A percentile compares a stretch with the other conserved stretches of the same genome.
Conservation (phyloP, 2,329 filamentous ascomycete genomes). For the Celoporthe dispersa region DNA sequence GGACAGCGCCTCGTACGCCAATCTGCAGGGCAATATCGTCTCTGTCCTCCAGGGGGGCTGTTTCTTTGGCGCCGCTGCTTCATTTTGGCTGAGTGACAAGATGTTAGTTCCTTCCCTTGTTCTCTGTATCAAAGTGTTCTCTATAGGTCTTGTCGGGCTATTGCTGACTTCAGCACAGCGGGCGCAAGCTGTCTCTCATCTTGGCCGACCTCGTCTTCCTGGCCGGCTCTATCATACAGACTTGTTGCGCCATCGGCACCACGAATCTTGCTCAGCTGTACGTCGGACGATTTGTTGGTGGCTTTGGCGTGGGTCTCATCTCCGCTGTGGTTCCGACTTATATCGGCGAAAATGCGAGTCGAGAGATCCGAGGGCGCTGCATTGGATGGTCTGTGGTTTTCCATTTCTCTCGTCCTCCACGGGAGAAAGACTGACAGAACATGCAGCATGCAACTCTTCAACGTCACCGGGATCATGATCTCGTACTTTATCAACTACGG, state of each 20-base stretch:
- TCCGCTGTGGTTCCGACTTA: constrained; percentile 28
- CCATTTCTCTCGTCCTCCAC: no score
- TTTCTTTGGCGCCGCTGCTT: constrained; percentile 29
- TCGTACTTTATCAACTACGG: constrained; percentile 30
- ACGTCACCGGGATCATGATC: constrained; percentile 29
- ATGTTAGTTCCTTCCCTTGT: constrained; percentile 34
- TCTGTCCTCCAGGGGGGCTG: constrained; percentile 30
- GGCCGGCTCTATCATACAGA: constrained; percentile 23
- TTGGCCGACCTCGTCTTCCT: constrained; percentile 24
- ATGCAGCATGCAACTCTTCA: constrained; percentile 28
- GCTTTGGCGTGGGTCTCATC: constrained; percentile 29
- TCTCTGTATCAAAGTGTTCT: no score
- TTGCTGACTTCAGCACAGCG: constrained; percentile 3
- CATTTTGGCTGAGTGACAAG: constrained; percentile 58
- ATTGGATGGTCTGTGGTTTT: constrained; percentile 24
- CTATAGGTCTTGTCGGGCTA: neutral
- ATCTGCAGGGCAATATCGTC: constrained; percentile 45
- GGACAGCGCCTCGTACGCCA: constrained; percentile 23
- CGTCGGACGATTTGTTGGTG: constrained; percentile 27
- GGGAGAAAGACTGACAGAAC: constrained; percentile 7
- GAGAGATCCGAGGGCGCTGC: constrained; percentile 27
- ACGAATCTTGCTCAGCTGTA: constrained; percentile 27
- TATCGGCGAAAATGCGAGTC: constrained; percentile 27
- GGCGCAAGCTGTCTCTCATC: constrained; percentile 26
- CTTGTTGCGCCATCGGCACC: constrained; percentile 23